Conservation (phyloP, 345 rosid genomes). For the Heritiera littoralis region DNA sequence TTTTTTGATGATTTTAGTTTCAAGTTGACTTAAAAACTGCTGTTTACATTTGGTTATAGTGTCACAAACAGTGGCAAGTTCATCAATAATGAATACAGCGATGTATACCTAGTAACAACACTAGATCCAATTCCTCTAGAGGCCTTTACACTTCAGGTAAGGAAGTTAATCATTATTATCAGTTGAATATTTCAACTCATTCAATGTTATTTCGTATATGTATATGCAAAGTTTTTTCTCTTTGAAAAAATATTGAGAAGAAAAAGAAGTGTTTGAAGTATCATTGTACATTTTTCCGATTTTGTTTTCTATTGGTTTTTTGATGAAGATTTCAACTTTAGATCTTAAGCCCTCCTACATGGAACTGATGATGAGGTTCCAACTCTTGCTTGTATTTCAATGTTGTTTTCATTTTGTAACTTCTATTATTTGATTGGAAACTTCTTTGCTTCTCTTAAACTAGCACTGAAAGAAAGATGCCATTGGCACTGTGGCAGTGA, state of each 20-base stretch:
- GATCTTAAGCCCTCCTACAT: not conserved
- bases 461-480: conserved; percentile 2
- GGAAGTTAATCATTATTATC: conserved; percentile 10
- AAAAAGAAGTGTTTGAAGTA: not conserved
- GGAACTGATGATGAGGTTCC: not conserved
- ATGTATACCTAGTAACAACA: conserved; percentile 84
- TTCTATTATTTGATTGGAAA: not conserved
- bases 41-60: conserved; percentile 44
- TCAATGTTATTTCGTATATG: conserved; percentile 5
- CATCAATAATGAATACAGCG: conserved; percentile 86
- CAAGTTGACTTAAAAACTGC: conserved; percentile 12
- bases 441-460: not conserved
- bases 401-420: not conserved
- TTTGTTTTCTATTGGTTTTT: not conserved
- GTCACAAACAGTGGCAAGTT: conserved; percentile 72
- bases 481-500: conserved; percentile 3
- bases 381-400: not conserved
- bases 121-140: conserved; percentile 82
- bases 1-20: conserved; percentile 8
- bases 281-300: not conserved
- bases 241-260: not conserved
- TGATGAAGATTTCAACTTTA: not conserved
- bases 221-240: not conserved
- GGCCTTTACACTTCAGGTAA: conserved; percentile 93
- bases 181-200: not conserved